Percentiles rank a stretch among this genome's conserved stretches.
phyloP scores from a whole-genome alignment of 2,329 filamentous ascomycete genomes.

The Bipolaris sorokiniana region DNA sequence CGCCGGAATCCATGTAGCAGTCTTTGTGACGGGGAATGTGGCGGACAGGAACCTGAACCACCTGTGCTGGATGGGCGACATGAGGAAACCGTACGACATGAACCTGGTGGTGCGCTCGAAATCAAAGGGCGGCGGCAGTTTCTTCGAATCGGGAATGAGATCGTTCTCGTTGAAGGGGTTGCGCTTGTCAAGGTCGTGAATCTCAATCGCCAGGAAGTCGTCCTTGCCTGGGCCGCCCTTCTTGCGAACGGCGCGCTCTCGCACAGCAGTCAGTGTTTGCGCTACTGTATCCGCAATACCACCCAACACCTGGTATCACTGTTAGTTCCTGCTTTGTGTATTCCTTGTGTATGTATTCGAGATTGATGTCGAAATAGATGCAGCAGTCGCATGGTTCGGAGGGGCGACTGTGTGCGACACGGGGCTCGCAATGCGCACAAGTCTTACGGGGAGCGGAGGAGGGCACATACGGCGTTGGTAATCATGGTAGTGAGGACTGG shows the following conservation, averaged over 20 bases:
- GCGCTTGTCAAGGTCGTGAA: constrained; percentile 84
- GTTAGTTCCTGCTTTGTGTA: constrained; percentile 16
- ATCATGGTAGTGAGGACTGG: constrained; percentile 99
- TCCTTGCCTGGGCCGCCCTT: constrained; percentile 68
- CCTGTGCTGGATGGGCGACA: constrained; percentile 93
- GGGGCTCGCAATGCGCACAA: background rate
- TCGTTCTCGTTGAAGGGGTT: constrained; percentile 70
- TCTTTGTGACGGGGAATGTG: constrained; percentile 84
- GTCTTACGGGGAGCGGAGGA: background rate
- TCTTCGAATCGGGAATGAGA: constrained; percentile 66
- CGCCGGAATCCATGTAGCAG: constrained; percentile 70
- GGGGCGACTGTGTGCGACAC: background rate
- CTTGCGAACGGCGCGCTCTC: constrained; percentile 70
- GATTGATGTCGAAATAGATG: background rate
- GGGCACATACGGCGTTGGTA: constrained; percentile 78
- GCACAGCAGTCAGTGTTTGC: constrained; percentile 86
- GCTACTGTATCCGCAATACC: constrained; percentile 96
- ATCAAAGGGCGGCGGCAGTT: constrained; percentile 82
- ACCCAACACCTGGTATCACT: constrained; percentile 65
- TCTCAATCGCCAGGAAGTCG: constrained; percentile 82
- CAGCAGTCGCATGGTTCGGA: background rate
- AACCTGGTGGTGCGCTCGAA: constrained; percentile 94
- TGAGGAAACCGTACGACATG: constrained; percentile 96
- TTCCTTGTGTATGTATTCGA: background rate
- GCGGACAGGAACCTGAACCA: constrained; percentile 89